Base-by-base conservation (phyloP, 139 green algal genomes). In the Chlorella sorokiniana region DNA sequence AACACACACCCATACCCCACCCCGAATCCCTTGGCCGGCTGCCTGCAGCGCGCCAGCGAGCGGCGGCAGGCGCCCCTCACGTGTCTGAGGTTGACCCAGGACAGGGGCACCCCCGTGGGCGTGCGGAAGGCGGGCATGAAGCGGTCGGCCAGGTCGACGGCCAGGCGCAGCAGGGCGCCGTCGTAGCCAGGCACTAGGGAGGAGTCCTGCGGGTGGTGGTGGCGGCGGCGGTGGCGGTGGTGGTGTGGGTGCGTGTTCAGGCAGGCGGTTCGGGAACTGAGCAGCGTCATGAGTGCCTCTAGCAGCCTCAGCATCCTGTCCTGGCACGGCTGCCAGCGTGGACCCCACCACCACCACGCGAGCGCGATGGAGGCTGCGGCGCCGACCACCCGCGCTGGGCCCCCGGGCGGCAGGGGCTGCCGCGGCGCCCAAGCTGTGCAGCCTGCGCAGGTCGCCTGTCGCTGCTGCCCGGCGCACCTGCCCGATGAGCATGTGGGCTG, bases 41-140 rank as follows among this genome's bases (percentile, higher is more conserved):
- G 29, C 29, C 48, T 10, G 22, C 62, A n/a, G 7, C 31, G 41
- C 37, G 20, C 16, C 16, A 35, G 11, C 64, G 27, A 65, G 27
- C 67, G 0, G 0, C 67, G 1, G 11, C 67, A 11, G 8, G 22
- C 22, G 54, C 18, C 35, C 9, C 78, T 63, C 45, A 89, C 92
- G 80, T 82, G 82, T 31, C 67, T 16, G 56, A 98, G 80, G 86
- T 97, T 91, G 18, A 97, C 86, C 81, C 91, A 95, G 16, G 90
- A 89, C 27, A 89, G 74, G 0, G 94, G 94, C 56, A 98, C 82
- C 22, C 94, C 89, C 4, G 82, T 92, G 11, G 90, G 87, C 3
- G 93, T 96, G 62, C 95, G 76, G 68, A 98, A 98, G 0, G 94
- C 95, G 0, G 94, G 91, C 84, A 97, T 70, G 59, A 98, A 85